Evolutionary conservation across 257 asterid genomes (phyloP).

Genomic region (Voacanga thouarsii): DNA sequence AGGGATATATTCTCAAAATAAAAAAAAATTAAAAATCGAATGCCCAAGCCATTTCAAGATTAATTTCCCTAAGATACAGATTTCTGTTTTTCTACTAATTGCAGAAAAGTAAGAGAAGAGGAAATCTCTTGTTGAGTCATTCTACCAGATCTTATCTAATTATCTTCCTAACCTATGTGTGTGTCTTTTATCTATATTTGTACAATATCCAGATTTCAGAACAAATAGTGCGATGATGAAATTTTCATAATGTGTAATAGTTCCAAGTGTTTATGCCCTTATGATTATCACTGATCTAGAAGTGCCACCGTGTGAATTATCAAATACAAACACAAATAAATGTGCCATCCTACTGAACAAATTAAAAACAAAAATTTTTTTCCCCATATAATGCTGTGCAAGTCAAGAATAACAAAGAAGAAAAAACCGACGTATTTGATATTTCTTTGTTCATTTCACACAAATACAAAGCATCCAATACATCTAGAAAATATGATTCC

Average conservation of each 20-base stretch:
- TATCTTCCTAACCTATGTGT: not conserved
- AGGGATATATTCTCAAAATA: not conserved
- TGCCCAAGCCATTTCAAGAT: constrained; percentile 1
- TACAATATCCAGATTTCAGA: not conserved
- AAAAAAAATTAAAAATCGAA: not conserved
- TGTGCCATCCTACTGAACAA: not conserved
- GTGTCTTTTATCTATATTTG: not conserved
- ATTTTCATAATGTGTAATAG: not conserved
- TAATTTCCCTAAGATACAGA: not conserved
- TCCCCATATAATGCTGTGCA: not conserved
- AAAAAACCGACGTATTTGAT: not conserved
- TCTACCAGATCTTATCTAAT: not conserved
- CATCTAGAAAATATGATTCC: not conserved
- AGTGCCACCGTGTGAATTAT: not conserved
- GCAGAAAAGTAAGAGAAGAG: not conserved
- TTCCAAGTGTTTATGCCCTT: not conserved
- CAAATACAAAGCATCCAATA: not conserved
- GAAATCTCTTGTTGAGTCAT: not conserved
- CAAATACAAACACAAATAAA: too few species aligned
- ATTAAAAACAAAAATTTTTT: not conserved
- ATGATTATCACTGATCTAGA: not conserved
- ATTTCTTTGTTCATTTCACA: not conserved
- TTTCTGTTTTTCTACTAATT: not conserved
- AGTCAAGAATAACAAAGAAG: not conserved
- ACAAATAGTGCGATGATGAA: not conserved